phyloP scores from a whole-genome alignment of 2,329 filamentous ascomycete genomes.

The Cryphonectria japonica region DNA sequence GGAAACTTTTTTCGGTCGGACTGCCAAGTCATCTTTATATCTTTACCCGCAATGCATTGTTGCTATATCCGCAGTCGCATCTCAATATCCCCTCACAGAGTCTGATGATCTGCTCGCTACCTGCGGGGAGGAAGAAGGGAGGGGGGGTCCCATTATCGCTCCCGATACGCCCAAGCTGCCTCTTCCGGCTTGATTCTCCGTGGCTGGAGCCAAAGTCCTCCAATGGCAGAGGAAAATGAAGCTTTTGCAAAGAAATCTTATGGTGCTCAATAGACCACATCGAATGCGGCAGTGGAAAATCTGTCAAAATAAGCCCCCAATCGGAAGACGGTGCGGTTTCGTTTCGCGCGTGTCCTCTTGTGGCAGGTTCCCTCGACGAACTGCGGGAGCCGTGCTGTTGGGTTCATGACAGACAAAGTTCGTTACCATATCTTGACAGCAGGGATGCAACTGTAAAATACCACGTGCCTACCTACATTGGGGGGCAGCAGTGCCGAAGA shows the following conservation, averaged over 20 bases:
- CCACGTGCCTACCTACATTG: background rate
- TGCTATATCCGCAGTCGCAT: background rate
- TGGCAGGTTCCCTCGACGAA: background rate
- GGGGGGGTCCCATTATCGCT: no score
- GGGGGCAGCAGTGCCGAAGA: constrained; percentile 2
- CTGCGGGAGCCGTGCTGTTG: background rate
- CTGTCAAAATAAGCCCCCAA: constrained; percentile 9
- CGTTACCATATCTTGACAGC: background rate
- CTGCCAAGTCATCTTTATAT: constrained; percentile 13
- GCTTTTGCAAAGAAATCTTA: constrained; percentile 1
- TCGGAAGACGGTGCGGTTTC: background rate
- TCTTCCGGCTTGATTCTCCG: constrained; percentile 10
- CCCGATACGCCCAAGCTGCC: constrained; percentile 4
- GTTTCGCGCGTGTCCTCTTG: constrained; percentile 5
- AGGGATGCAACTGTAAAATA: background rate
- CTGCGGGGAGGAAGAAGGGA: background rate
- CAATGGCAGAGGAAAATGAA: constrained; percentile 13
- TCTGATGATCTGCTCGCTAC: background rate
- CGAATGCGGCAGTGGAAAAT: background rate
- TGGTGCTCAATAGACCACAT: background rate
- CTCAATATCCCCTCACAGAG: background rate
- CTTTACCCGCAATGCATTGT: background rate
- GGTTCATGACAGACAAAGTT: background rate
- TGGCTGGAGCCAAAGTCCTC: constrained; percentile 12
- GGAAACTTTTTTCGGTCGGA: background rate